These are phyloP conservation scores for Karstenula rhodostoma DNA, from an alignment of 2,329 filamentous ascomycete genomes.

Conservation along the genomic window DNA sequence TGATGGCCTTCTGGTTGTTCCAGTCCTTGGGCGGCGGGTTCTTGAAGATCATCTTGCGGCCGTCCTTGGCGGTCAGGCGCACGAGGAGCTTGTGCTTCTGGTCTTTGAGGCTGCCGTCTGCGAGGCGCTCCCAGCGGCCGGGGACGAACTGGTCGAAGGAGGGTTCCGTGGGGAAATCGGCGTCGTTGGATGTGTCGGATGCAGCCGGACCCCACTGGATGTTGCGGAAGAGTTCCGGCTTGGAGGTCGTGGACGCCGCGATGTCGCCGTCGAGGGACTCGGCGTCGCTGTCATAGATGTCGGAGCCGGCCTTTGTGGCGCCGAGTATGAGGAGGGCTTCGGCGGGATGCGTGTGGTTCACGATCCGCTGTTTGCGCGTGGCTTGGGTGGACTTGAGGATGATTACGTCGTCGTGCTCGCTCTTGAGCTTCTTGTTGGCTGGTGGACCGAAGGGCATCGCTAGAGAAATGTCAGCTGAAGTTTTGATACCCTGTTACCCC, in stretches of 20 bases:
- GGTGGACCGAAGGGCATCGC: background rate
- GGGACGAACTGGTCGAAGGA: conserved; percentile 38
- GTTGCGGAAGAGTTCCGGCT: conserved; percentile 36
- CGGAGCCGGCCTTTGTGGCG: conserved; percentile 28
- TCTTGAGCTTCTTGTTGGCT: background rate
- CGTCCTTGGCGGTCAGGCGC: conserved; percentile 32
- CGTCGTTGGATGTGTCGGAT: conserved; percentile 20
- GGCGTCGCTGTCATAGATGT: conserved; percentile 39
- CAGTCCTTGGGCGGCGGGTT: conserved; percentile 41
- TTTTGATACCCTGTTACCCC: too few species aligned
- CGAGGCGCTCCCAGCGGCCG: conserved; percentile 36
- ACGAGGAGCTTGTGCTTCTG: conserved; percentile 40
- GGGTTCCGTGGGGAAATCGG: conserved; percentile 26
- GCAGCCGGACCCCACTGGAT: conserved; percentile 33
- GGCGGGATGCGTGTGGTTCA: conserved; percentile 25
- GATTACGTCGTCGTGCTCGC: conserved; percentile 2
- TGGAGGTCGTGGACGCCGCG: conserved; percentile 25
- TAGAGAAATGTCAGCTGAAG: background rate
- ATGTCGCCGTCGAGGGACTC: conserved; percentile 26
- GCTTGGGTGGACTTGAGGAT: conserved; percentile 20
- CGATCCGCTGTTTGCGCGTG: conserved; percentile 33
- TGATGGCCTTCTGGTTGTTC: conserved; percentile 35
- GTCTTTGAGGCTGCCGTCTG: conserved; percentile 30
- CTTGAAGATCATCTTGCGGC: conserved; percentile 32
- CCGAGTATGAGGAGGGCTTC: conserved; percentile 30